These are phyloP conservation scores for Tolypocladium inflatum DNA, from an alignment of 2,329 filamentous ascomycete species.

Conservation along the genomic window DNA sequence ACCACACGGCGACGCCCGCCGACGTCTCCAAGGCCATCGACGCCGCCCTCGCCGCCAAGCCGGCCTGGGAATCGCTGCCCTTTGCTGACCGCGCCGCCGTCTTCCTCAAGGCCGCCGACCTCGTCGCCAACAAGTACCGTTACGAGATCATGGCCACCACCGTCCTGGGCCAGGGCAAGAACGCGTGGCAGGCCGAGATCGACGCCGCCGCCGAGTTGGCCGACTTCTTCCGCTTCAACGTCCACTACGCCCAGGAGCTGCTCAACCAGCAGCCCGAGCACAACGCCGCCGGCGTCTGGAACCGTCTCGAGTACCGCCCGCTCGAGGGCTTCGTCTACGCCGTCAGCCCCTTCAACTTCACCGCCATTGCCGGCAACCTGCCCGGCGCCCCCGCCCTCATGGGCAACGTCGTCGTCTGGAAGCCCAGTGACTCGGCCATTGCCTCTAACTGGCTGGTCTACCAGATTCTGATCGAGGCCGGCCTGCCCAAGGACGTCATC, in stretches of 20 bases:
- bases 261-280: constrained; percentile 81
- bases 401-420: constrained; percentile 95
- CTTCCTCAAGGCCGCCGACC: constrained; percentile 91
- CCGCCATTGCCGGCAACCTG: constrained; percentile 84
- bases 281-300: constrained; percentile 80
- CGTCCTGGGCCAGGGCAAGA: constrained; percentile 96
- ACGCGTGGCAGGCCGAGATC: constrained; percentile 98
- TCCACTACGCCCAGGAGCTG: constrained; percentile 85
- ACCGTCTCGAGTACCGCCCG: constrained; percentile 79
- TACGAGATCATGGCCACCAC: constrained; percentile 96
- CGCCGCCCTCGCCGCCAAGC: constrained; percentile 75
- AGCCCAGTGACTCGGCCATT: constrained; percentile 83
- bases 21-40: constrained; percentile 77
- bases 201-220: constrained; percentile 86
- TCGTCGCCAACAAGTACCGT: constrained; percentile 85
- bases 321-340: constrained; percentile 95
- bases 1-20: constrained; percentile 68
- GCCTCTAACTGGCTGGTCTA: constrained; percentile 88
- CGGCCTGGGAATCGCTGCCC: constrained; percentile 74
- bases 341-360: constrained; percentile 94
- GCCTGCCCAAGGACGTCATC: constrained; percentile 79
- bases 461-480: constrained; percentile 83
- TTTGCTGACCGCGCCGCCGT: constrained; percentile 87
- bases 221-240: constrained; percentile 92
- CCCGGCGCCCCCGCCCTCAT: constrained; percentile 74